phyloP scores from a whole-genome alignment of 306 rosid genomes.

The Pueraria montana region DNA sequence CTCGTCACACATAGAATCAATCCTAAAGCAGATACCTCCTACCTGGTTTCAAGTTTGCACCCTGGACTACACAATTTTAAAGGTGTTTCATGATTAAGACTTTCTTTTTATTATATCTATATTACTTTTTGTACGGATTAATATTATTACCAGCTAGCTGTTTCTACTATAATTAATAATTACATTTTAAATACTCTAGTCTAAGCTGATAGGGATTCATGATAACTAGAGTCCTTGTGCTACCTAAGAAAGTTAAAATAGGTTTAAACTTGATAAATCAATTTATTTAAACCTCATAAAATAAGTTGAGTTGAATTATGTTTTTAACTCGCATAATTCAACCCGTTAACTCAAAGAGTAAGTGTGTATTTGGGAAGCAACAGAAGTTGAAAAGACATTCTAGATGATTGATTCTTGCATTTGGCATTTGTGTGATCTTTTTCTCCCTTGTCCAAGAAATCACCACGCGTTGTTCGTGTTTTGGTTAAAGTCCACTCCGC shows the following conservation, averaged over 20 bases:
- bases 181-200: not conserved
- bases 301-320: too few species aligned
- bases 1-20: constrained; percentile 9
- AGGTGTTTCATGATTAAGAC: not conserved
- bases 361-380: too few species aligned
- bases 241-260: not conserved
- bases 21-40: not conserved
- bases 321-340: too few species aligned
- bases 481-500: constrained; percentile 5
- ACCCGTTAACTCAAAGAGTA: too few species aligned
- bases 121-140: not conserved
- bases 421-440: not conserved
- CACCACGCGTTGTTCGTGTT: constrained; percentile 36
- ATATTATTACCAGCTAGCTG: not conserved
- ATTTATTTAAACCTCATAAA: not conserved
- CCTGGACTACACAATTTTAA: not conserved
- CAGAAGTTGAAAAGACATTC: not conserved
- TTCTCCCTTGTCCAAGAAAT: not conserved
- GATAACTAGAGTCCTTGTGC: not conserved
- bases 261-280: not conserved
- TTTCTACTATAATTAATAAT: not conserved
- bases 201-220: not conserved
- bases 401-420: not conserved
- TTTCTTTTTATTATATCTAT: not conserved
- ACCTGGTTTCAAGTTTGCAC: not conserved